Base-by-base conservation (phyloP, 2,329 filamentous ascomycete genomes). In the Hirsutella minnesotensis region DNA sequence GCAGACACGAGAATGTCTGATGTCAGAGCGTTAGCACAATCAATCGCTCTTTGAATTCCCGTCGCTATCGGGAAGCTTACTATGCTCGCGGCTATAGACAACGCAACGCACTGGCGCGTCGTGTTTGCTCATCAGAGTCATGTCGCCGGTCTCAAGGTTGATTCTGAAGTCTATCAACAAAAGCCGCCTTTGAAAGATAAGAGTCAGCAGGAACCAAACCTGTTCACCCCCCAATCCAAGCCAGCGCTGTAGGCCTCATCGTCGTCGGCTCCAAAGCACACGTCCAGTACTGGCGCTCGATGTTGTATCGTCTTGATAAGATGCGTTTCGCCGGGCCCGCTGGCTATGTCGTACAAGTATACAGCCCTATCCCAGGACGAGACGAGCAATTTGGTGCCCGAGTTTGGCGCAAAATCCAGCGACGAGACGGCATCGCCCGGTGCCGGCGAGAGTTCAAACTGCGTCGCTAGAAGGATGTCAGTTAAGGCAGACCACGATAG, bases 351-450 rank as follows among this genome's bases (percentile, higher is more conserved):
- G 70, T 96, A 96, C 41, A 90, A 72, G 64, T 95, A 94, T 44
- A 94, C 79, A 60, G 86, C 79, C 63, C 81, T 86, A 65, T 96
- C 90, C 92, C 92, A 98, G 44, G 88, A 95, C 10, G 89, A 83
- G 53, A 90, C 89, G n/a, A 94, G 77, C 31, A 98, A 74, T 53
- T 81, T 83, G 42, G 73, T 78, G 3, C 81, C 74, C n/a, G 81
- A 79, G 47, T 73, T 68, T 30, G 87, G 85, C 50, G 89, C 86
- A 71, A 94, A 98, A 57, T 79, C 79, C 56, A 96, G 70, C 20
- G 87, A 74, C 39, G 90, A 94, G 55, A 96, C 83, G 54, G 84
- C 86, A 65, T 98, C 92, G 52, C 75, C 76, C 10, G 92, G 92
- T 38, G 88, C 81, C 54, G 86, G 78, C 47, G 80, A 73, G 56